These are phyloP conservation scores for Paxillus involutus DNA, from an alignment of 768 basidiomycete species.

Conservation along the genomic window DNA sequence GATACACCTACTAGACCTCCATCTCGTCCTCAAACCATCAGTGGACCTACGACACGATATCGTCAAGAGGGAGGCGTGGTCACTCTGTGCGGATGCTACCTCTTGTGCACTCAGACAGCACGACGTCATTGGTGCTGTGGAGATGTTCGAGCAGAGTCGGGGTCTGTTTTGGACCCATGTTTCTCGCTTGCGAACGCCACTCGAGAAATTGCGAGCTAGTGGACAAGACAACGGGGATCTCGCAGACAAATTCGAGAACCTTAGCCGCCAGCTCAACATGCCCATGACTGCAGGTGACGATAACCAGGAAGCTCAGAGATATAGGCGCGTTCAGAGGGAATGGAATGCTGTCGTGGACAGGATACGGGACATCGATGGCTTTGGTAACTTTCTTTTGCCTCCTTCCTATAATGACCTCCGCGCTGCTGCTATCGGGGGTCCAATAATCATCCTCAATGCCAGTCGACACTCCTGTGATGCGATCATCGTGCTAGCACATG, in stretches of 20 bases:
- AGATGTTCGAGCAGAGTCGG: constrained; percentile 35
- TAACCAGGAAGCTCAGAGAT: constrained; percentile 12
- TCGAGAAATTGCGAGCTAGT: constrained; percentile 21
- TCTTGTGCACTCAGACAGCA: constrained; percentile 22
- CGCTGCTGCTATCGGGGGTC: constrained; percentile 21
- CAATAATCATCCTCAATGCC: constrained; percentile 34
- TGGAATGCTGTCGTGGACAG: constrained; percentile 26
- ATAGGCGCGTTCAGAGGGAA: constrained; percentile 20
- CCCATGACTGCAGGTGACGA: constrained; percentile 5
- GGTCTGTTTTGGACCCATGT: constrained; percentile 25
- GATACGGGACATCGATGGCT: constrained; percentile 26
- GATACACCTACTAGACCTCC: constrained; percentile 15
- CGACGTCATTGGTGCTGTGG: constrained; percentile 26
- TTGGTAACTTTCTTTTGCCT: constrained; percentile 19
- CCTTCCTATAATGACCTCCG: constrained; percentile 19
- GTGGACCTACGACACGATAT: constrained; percentile 13
- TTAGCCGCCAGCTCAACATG: constrained; percentile 21
- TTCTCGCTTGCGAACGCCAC: constrained; percentile 21
- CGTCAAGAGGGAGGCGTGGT: constrained; percentile 8
- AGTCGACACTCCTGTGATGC: constrained; percentile 20
- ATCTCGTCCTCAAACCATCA: constrained; percentile 16
- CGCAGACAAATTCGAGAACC: constrained; percentile 18
- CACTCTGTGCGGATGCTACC: constrained; percentile 25
- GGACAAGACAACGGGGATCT: constrained; percentile 7
- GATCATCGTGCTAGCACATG: constrained; percentile 13